Conservation (phyloP, 768 basidiomycete species). For the Suillus sp. region DNA sequence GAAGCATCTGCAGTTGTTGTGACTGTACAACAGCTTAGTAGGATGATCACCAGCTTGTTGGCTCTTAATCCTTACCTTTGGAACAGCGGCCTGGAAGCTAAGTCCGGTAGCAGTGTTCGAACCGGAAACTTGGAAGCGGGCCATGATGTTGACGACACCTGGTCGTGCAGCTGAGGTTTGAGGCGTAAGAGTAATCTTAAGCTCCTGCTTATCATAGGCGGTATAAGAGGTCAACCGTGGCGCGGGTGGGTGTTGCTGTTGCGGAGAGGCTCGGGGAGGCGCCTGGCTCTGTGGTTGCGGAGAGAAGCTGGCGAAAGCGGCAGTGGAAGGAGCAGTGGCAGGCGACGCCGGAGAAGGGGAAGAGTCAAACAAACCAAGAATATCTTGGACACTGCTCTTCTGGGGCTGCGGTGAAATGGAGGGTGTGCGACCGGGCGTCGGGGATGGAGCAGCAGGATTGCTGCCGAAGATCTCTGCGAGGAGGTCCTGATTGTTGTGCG, state of each 20-base stretch:
- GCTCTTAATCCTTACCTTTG: constrained; percentile 61
- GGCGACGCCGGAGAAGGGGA: constrained; percentile 39
- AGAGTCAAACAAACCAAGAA: constrained; percentile 83
- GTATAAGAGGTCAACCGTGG: constrained; percentile 71
- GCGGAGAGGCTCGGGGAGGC: constrained; percentile 36
- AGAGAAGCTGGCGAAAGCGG: constrained; percentile 36
- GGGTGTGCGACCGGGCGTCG: constrained; percentile 36
- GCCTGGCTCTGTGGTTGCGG: constrained; percentile 41
- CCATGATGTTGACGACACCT: constrained; percentile 90
- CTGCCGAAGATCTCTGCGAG: constrained; percentile 91
- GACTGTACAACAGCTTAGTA: constrained; percentile 53
- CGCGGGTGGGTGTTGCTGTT: constrained; percentile 38
- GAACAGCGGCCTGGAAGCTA: constrained; percentile 97
- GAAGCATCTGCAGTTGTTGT: constrained; percentile 96
- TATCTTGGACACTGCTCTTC: constrained; percentile 79
- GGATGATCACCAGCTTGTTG: constrained; percentile 7
- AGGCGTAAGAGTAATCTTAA: constrained; percentile 88
- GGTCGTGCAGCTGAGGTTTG: constrained; percentile 78
- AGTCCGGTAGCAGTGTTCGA: constrained; percentile 56
- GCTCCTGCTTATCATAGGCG: constrained; percentile 90
- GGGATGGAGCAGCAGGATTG: constrained; percentile 31
- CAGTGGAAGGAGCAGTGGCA: constrained; percentile 10
- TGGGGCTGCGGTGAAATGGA: constrained; percentile 49
- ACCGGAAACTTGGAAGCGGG: constrained; percentile 77
- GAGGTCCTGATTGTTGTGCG: constrained; percentile 78